Percentiles rank a stretch among this genome's conserved stretches.
Evolutionary conservation across 768 basidiomycete species (phyloP).

Genomic region (Dendrothele bispora): DNA sequence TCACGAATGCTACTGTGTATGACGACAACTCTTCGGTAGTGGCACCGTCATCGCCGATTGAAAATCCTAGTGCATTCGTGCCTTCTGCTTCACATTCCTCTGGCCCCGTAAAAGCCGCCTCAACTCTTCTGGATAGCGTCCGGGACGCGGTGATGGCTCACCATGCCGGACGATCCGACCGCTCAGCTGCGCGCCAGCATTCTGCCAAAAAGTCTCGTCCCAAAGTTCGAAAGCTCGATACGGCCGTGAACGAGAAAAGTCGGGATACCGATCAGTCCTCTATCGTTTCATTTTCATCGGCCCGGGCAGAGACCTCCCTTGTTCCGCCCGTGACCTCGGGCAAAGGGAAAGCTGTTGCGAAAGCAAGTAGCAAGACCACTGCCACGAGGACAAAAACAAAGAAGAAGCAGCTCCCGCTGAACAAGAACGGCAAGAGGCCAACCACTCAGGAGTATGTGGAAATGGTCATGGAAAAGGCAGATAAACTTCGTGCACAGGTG

Average conservation of each 20-base stretch:
- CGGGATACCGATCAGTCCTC: neutral
- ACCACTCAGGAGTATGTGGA: no score
- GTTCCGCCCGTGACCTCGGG: neutral
- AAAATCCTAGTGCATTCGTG: neutral
- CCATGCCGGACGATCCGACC: no score
- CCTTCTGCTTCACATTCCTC: neutral
- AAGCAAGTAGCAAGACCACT: neutral
- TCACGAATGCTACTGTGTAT: no score
- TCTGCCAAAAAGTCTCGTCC: neutral
- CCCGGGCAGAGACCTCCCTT: neutral
- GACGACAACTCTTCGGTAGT: no score
- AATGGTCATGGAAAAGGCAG: no score
- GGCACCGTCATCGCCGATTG: conserved; percentile 7
- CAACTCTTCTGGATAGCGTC: neutral
- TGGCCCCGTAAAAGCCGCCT: neutral
- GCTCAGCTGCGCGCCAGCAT: no score
- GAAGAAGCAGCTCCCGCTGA: no score
- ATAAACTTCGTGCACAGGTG: no score
- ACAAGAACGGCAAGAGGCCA: no score
- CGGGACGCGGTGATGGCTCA: neutral
- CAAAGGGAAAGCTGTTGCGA: neutral
- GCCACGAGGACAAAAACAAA: neutral
- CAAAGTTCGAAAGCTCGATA: neutral
- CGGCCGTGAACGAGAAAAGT: no score
- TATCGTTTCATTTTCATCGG: neutral